Evolutionary conservation across 768 basidiomycete genomes (phyloP), one percentile per base, ranked within the genome.

Genomic region (Mycena latifolia): DNA sequence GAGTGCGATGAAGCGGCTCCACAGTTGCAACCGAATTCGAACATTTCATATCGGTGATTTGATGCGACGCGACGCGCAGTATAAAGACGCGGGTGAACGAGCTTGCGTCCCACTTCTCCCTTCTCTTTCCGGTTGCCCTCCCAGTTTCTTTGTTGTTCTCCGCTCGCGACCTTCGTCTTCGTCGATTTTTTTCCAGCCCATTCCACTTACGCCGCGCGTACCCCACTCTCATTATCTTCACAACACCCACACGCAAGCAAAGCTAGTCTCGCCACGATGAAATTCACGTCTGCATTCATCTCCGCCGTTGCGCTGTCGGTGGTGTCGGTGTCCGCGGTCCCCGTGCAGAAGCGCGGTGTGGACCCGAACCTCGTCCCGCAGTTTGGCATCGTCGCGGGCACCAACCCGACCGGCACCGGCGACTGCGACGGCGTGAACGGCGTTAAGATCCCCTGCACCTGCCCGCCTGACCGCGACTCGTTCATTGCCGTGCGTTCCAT

Each of bases 381-480:
- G 41, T 43, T 48, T 15, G 41, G 41, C 20, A 22, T 43, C 41
- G 11, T 11, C 20, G 41, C 41, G 41, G 41, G 41, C 20, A 43
- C 41, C 20, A 43, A 43, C 41, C 41, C 41, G 3, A 43, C 41
- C 20, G 41, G 41, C 6, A 43, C 41, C 20, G 41, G 41, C 41
- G 41, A 43, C 41, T 43, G 41, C n/a, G 41, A 43, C 20, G 41
- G 41, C 2, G 27, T 70, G n/a, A 84, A 84, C 55, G 81, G 86
- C 14, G 82, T 91, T 72, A 84, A 86, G 54, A 80, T 92, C 29
- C 91, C 91, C 22, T 92, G 91, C 77, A 72, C 81, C 28, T 91
- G 91, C 74, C 89, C 90, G 37, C 91, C 91, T 11, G 79, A 83
- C 58, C 83, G 84, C 63, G 72, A 75, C 14, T 75, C 74, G 33